Base-by-base conservation (phyloP, 768 basidiomycete genomes). In the Tubosaeta sp. region DNA sequence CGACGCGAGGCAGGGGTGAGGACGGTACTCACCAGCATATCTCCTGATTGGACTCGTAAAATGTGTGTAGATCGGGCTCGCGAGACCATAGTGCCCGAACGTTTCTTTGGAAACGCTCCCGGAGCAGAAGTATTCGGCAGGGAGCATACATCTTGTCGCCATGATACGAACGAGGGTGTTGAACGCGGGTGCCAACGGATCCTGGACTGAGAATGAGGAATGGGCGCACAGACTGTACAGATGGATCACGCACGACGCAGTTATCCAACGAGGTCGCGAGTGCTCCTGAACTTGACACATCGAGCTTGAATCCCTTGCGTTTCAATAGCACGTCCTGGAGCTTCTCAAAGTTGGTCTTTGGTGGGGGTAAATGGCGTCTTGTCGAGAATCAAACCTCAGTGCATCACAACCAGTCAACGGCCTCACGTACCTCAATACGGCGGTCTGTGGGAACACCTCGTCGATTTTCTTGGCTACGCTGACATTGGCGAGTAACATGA, bases 91-190 rank as follows among this genome's bases (percentile, higher is more conserved):
- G 69, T 98, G 97, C 2, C 90, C 88, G 65, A 97, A 99, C 1
- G 92, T 86, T 57, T 97, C 94, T 45, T 86, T 82, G 0, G 86
- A 82, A 3, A 97, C 93, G 59, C 92, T 94, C 9, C 97, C 95
- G 0, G 95, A 90, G 66, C 90, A 92, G 73, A 98, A 97, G 69
- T 99, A 99, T 67, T 99, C 97, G 17, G 97, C 97, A 0, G 95
- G 86, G 25, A 97, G 77, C 97, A 99, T 99, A 68, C 97, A 97
- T 29, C 97, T 78, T 4, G 95, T 98, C 3, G 97, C 95, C 95
- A 99, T 97, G 69, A 99, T 98, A 38, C 97, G 85, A 34, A 99
- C 95, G 16, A 98, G 81, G 0, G 94, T 98, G 62, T 98, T 99
- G 77, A 99, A 98, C 1, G 91, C 85, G 0, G 94, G 90, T 60